Evolutionary conservation across 768 basidiomycete genomes (phyloP).

Genomic region (Melanogaster broomeanus): DNA sequence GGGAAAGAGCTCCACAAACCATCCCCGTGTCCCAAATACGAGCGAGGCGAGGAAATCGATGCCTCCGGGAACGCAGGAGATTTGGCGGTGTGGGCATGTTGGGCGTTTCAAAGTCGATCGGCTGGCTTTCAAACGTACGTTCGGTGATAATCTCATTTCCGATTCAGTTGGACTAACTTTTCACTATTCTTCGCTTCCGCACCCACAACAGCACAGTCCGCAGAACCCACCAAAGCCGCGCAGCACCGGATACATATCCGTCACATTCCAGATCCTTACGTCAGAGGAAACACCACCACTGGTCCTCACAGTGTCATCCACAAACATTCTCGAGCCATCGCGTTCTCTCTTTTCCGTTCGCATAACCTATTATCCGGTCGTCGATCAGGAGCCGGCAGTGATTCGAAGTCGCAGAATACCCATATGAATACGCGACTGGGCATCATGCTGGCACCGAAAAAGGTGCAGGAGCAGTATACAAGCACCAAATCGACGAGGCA

Average conservation of each 20-base stretch:
- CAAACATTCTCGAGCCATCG: conserved; percentile 77
- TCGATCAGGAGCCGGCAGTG: conserved; percentile 5
- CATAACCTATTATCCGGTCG: conserved; percentile 36
- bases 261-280: conserved; percentile 52
- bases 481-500: conserved; percentile 73
- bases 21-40: conserved; percentile 7
- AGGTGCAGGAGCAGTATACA: conserved; percentile 78
- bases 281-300: conserved; percentile 40
- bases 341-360: conserved; percentile 77
- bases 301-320: conserved; percentile 74
- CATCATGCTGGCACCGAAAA: conserved; percentile 70
- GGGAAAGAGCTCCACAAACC: conserved; percentile 20
- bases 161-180: background rate
- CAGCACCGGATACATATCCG: conserved; percentile 70
- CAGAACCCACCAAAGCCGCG: conserved; percentile 55
- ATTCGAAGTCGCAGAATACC: conserved; percentile 14
- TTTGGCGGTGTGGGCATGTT: conserved; percentile 65
- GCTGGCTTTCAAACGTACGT: conserved; percentile 37
- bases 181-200: background rate
- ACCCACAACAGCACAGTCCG: conserved; percentile 36
- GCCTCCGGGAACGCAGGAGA: conserved; percentile 45
- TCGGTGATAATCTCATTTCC: conserved; percentile 28
- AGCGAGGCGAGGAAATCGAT: conserved; percentile 21
- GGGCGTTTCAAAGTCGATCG: conserved; percentile 65
- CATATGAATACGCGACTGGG: conserved; percentile 31